Percentiles rank a stretch among this genome's conserved stretches.
phyloP scores from a whole-genome alignment of 164 flowering plant genomes.

The Magnolia sinica region DNA sequence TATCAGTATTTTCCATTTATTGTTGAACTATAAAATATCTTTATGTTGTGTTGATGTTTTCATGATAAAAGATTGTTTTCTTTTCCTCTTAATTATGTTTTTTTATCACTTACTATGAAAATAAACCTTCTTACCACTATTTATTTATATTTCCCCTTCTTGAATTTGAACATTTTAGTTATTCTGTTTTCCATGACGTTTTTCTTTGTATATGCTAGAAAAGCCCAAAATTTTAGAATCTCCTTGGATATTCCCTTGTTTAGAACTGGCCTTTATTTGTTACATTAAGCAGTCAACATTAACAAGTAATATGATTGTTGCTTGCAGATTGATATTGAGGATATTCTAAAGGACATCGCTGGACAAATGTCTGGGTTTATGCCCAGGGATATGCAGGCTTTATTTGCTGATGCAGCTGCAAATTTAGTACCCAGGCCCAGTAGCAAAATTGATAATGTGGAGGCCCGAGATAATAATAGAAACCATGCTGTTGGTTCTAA shows the following conservation, averaged over 20 bases:
- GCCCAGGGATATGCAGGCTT: conserved; percentile 73
- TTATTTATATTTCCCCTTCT: not conserved
- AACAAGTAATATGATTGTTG: conserved; percentile 19
- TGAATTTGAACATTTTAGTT: not conserved
- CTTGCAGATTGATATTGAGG: conserved; percentile 53
- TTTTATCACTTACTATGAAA: too few species aligned
- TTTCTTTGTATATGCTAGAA: not conserved
- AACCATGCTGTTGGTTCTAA: conserved; percentile 10
- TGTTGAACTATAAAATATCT: too few species aligned
- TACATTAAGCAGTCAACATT: conserved; percentile 8
- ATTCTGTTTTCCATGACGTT: not conserved
- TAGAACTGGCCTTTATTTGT: not conserved
- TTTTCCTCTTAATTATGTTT: too few species aligned
- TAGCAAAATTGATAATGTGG: conserved; percentile 11
- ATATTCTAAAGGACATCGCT: conserved; percentile 57
- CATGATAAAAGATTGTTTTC: too few species aligned
- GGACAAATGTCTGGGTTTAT: conserved; percentile 90
- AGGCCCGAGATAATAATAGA: conserved; percentile 18
- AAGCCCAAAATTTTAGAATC: too few species aligned
- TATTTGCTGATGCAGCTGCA: conserved; percentile 84
- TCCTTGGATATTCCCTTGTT: not conserved
- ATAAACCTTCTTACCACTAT: too few species aligned
- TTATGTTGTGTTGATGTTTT: too few species aligned
- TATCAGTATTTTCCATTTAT: not conserved
- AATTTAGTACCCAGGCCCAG: conserved; percentile 37